Evolutionary conservation across 805 yeast species (phyloP).

Genomic region (Diddensiella santjacobensis): DNA sequence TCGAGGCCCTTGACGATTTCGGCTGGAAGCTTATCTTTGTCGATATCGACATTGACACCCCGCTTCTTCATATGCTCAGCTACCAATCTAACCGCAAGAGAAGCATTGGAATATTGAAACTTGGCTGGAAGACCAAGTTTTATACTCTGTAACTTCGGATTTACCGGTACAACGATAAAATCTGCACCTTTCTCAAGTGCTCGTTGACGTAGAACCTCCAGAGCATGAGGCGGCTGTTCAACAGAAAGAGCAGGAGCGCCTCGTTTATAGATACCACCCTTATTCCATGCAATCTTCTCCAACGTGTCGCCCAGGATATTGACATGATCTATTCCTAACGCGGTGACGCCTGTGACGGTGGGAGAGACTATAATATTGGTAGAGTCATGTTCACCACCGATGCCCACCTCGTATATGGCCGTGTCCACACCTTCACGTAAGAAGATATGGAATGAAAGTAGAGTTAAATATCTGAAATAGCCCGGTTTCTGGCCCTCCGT

Average conservation of each 20-base stretch:
- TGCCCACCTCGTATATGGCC: constrained; percentile 96
- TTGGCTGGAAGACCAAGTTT: constrained; percentile 51
- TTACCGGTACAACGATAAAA: constrained; percentile 50
- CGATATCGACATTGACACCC: constrained; percentile 31
- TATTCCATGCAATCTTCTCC: constrained; percentile 92
- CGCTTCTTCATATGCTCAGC: constrained; percentile 52
- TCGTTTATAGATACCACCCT: constrained; percentile 83
- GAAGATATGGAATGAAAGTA: constrained; percentile 88
- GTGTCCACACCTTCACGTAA: constrained; percentile 85
- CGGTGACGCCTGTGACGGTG: constrained; percentile 76
- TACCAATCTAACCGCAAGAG: constrained; percentile 75
- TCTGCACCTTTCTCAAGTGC: constrained; percentile 58
- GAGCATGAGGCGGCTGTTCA: constrained; percentile 53
- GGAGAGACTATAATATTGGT: constrained; percentile 83
- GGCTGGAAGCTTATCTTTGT: constrained; percentile 16
- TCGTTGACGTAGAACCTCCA: constrained; percentile 49
- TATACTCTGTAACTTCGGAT: constrained; percentile 36
- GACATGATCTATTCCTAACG: constrained; percentile 90
- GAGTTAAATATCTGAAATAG: constrained; percentile 85
- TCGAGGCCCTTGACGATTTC: constrained; percentile 51
- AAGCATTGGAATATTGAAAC: constrained; percentile 82
- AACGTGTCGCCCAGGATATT: constrained; percentile 81
- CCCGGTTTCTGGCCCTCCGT: constrained; percentile 75
- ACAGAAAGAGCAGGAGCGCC: constrained; percentile 67
- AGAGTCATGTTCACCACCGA: constrained; percentile 97